Conservation (phyloP, 1,284 basidiomycete species). For the Trichosporon sp. region DNA sequence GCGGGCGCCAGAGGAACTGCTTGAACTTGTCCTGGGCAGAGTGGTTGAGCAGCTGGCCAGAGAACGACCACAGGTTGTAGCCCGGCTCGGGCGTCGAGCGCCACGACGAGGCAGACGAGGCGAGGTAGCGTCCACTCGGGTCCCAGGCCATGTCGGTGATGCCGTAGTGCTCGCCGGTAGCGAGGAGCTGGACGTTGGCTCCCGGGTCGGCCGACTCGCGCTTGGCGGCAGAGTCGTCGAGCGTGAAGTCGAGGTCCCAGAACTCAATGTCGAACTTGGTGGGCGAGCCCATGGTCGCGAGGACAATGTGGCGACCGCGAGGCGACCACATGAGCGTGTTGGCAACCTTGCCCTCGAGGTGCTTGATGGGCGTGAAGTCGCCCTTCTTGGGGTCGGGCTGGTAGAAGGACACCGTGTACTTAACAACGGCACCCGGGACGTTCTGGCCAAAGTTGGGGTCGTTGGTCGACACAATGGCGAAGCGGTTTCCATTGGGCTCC, state of each 20-base stretch:
- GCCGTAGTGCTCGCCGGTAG: constrained; percentile 90
- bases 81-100: constrained; percentile 92
- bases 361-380: constrained; percentile 84
- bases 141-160: constrained; percentile 99
- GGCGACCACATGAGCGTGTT: constrained; percentile 98
- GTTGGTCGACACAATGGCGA: constrained; percentile 89
- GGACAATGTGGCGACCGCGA: constrained; percentile 88
- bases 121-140: constrained; percentile 88
- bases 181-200: constrained; percentile 75
- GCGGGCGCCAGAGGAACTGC: constrained; percentile 97
- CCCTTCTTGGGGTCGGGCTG: constrained; percentile 95
- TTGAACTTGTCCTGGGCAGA: constrained; percentile 92
- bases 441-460: constrained; percentile 90
- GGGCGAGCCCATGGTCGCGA: constrained; percentile 90
- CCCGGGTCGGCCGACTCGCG: constrained; percentile 67
- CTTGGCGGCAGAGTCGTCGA: constrained; percentile 60
- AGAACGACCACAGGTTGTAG: constrained; percentile 96
- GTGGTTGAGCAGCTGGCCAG: constrained; percentile 84
- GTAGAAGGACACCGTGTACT: constrained; percentile 96
- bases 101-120: constrained; percentile 93
- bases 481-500: constrained; percentile 95
- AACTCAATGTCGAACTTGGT: constrained; percentile 97
- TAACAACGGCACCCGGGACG: constrained; percentile 83
- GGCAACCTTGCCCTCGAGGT: constrained; percentile 77
- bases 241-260: constrained; percentile 93